These are phyloP conservation scores for Akebia trifoliata DNA, from an alignment of 164 flowering plant species.

Conservation along the genomic window DNA sequence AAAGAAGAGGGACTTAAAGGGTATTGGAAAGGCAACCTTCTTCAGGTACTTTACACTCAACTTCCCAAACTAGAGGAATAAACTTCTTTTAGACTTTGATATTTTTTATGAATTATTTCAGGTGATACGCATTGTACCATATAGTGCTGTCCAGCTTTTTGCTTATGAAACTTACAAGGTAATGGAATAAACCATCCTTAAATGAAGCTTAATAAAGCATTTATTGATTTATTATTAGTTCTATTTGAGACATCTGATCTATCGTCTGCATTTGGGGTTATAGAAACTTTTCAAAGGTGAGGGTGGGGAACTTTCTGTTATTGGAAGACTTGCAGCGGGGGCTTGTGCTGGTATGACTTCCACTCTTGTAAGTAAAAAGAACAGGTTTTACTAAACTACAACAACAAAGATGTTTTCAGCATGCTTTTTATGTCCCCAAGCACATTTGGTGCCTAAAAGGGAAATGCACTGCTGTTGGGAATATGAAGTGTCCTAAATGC, in stretches of 20 bases:
- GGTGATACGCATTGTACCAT: conserved; percentile 89
- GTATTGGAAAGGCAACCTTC: conserved; percentile 98
- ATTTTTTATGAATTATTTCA: conserved; percentile 15
- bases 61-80: background rate
- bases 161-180: conserved; percentile 94
- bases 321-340: conserved; percentile 95
- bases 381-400: background rate
- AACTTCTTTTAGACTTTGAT: background rate
- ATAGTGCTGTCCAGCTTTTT: conserved; percentile 90
- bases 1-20: conserved; percentile 93
- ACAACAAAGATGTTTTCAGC: background rate
- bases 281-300: conserved; percentile 74
- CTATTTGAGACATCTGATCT: conserved; percentile 9
- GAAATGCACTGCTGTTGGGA: no score
- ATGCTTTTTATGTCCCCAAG: no score
- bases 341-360: conserved; percentile 99
- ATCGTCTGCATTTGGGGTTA: conserved; percentile 10
- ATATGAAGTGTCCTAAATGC: no score
- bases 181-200: background rate
- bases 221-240: no score
- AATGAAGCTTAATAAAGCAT: no score
- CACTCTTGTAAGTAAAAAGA: conserved; percentile 63
- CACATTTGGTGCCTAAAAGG: no score
- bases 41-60: conserved; percentile 55
- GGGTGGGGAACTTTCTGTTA: conserved; percentile 77